Percentiles rank a stretch among this genome's conserved stretches.
These are phyloP conservation scores for Backusella tuberculispora DNA, from an alignment of 192 early-diverging fungal genomes.

Conservation along the genomic window DNA sequence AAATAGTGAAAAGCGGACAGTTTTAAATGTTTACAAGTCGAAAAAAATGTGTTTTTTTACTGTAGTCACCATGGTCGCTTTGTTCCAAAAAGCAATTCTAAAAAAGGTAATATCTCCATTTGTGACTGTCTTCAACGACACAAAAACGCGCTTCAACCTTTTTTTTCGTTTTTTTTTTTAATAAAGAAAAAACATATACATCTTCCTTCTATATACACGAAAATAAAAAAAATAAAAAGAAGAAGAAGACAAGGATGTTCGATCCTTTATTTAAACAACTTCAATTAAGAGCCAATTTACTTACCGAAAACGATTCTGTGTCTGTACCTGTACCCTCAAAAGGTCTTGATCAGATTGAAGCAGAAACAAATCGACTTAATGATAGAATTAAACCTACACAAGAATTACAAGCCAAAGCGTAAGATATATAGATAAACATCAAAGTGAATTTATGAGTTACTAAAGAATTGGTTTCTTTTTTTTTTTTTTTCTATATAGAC, in stretches of 20 bases:
- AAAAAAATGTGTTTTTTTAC: no score
- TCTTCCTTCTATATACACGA: neutral
- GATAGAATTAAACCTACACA: constrained; percentile 11
- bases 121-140: no score
- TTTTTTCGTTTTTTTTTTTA: no score
- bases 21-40: no score
- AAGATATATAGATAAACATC: neutral
- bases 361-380: neutral
- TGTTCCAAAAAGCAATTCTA: no score
- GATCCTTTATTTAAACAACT: neutral
- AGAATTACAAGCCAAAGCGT: constrained; percentile 18
- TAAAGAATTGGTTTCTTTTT: no score
- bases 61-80: no score
- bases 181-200: neutral
- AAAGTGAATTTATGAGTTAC: no score
- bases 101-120: no score
- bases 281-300: constrained; percentile 2
- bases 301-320: neutral
- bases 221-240: neutral
- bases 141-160: no score
- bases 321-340: neutral
- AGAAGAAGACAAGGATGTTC: neutral
- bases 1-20: no score
- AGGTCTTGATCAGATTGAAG: neutral
- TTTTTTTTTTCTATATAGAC: neutral